Evolutionary conservation across 371 early-diverging fungal species (phyloP), one percentile per base, ranked within the genome.

Genomic region (Mucor saturninus): DNA sequence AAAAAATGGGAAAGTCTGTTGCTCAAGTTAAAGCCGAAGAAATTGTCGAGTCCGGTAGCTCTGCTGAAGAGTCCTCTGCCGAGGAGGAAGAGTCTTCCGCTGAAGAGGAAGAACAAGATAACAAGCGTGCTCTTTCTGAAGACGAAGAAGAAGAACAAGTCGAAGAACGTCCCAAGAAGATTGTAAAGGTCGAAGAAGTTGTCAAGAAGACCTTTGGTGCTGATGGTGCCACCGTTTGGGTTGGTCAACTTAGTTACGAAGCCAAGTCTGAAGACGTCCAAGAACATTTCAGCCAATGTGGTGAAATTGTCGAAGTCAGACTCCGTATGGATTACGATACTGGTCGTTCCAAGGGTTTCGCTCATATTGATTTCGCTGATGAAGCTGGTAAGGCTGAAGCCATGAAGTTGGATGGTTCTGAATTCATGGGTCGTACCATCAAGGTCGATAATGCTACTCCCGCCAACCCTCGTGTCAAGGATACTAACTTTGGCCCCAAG

Each of bases 21-120:
- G 98, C 97, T 54, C 96, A 95, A 81, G 94, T 97, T 11, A 97
- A 97, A 76, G 85, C 97, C 54, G 98, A 98, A 67, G 97, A 97
- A 77, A 82, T 97, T 45, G 28, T 38, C 28, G 46, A 57, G 29
- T 40, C 64, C 37, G 15, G n/a, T 6, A 40, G 42, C 38, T 52
- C 53, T 45, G 40, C 21, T 40, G 59, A 64, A 30, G 53, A 64
- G 7, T 45, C 31, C 14, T 56, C 61, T 45, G 46, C 40, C 7
- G 58, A 57, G 40, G 54, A 61, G 31, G 53, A 55, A 57, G 69
- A 64, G n/a, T 63, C 64, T 15, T 50, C 38, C n/a, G 43, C 42
- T 43, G 67, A 70, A n/a, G 45, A 64, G n/a, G 51, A 74, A 67
- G 77, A 79, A 28, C 70, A 77, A 10, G 54, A 67, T 37, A 64